A percentile compares a stretch with the other conserved stretches of the same genome.
Conservation (phyloP, 305 asterid species). For the Coffea humblotiana region DNA sequence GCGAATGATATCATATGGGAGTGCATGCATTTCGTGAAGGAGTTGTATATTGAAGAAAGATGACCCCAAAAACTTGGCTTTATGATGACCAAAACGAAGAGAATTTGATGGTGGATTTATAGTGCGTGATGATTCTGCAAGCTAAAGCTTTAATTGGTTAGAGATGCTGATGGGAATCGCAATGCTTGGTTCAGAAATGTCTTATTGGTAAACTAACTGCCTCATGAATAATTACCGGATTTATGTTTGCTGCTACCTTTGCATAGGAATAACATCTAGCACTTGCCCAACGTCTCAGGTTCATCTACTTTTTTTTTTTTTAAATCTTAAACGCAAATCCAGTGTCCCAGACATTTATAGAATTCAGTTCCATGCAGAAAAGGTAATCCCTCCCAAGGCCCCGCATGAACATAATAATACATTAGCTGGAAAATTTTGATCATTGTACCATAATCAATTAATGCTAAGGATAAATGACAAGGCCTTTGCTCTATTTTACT, state of each 20-base stretch:
- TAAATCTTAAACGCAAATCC: not conserved
- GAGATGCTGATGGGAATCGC: constrained; percentile 10
- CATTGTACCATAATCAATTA: too few relatives aligned
- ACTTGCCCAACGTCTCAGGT: not conserved
- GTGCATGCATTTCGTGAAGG: constrained; percentile 33
- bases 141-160: constrained; percentile 5
- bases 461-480: not conserved
- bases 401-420: not conserved
- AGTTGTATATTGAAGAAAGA: constrained; percentile 7
- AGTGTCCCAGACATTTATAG: not conserved
- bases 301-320: not conserved
- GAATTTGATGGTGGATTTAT: constrained; percentile 9
- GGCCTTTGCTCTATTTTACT: not conserved
- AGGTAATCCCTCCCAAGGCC: not conserved
- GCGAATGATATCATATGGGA: constrained; percentile 17
- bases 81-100: not conserved
- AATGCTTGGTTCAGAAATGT: not conserved
- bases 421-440: not conserved
- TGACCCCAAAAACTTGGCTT: not conserved
- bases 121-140: constrained; percentile 30
- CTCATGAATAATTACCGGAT: not conserved
- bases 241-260: not conserved
- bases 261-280: not conserved
- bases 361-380: not conserved
- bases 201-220: not conserved